Conservation (phyloP, 495 filamentous ascomycete species). For the Talaromyces adpressus region DNA sequence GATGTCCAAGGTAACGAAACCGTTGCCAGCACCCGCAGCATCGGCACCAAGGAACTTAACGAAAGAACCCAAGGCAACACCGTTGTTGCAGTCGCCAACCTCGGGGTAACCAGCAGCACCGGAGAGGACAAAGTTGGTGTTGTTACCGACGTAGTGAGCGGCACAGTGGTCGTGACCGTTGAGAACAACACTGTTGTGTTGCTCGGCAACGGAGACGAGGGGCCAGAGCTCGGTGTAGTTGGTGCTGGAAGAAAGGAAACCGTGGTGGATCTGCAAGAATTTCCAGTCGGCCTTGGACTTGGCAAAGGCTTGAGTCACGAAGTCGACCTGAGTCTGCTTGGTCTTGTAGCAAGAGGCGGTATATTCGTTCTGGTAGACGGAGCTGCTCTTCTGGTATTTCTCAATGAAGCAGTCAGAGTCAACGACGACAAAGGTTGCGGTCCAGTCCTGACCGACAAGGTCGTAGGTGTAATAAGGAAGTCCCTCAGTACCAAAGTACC, state of each 20-base stretch:
- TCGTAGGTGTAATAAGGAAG: slow-evolving; percentile 18
- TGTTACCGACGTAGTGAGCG: slow-evolving; percentile 17
- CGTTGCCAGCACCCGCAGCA: slow-evolving; percentile 14
- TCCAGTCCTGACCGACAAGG: slow-evolving; percentile 15
- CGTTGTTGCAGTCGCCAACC: slow-evolving; percentile 20
- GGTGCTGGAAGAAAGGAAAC: slow-evolving; percentile 13
- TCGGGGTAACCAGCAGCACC: slow-evolving; percentile 13
- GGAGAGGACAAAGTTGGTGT: slow-evolving; percentile 17
- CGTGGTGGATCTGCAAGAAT: slow-evolving; percentile 19
- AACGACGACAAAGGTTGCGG: slow-evolving; percentile 15
- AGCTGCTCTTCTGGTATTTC: slow-evolving; percentile 13
- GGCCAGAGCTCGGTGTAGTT: slow-evolving; percentile 17
- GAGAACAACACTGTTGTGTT: slow-evolving; percentile 16
- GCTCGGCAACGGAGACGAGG: slow-evolving; percentile 14
- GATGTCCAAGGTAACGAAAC: slow-evolving; percentile 20
- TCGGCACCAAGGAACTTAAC: slow-evolving; percentile 18
- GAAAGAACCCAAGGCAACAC: slow-evolving; percentile 13
- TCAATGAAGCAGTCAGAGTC: slow-evolving; percentile 20
- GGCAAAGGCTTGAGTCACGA: slow-evolving; percentile 14
- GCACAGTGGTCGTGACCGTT: slow-evolving; percentile 21
- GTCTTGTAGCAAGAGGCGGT: slow-evolving; percentile 13
- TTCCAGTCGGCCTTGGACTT: slow-evolving; percentile 16
- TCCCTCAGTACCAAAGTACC: slow-evolving; percentile 15
- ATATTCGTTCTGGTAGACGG: slow-evolving; percentile 16
- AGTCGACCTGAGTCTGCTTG: slow-evolving; percentile 16